A percentile compares a stretch with the other conserved stretches of the same genome.
phyloP scores from a whole-genome alignment of 306 rosid species.

The Carpinus viminea region DNA sequence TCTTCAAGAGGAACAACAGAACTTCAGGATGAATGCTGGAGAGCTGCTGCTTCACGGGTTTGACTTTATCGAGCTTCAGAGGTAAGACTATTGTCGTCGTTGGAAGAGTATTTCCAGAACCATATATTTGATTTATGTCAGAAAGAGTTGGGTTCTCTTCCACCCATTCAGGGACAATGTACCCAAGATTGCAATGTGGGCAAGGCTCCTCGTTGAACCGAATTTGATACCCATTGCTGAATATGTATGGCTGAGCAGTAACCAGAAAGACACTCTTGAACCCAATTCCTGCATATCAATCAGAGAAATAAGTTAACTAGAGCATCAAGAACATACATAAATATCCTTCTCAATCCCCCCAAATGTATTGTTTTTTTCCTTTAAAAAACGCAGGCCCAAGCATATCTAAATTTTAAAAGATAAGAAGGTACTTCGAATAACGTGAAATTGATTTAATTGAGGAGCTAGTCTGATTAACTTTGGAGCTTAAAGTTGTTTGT shows the following conservation, averaged over 20 bases:
- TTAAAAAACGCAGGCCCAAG: too few relatives aligned
- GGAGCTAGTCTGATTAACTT: too few relatives aligned
- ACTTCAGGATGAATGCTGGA: slow-evolving; percentile 69
- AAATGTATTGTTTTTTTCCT: too few relatives aligned
- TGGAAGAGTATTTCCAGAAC: slow-evolving; percentile 41
- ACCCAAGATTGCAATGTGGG: slow-evolving; percentile 64
- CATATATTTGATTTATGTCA: slow-evolving; percentile 48
- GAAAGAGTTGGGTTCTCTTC: slow-evolving; percentile 52
- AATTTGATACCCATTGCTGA: slow-evolving; percentile 79
- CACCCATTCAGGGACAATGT: slow-evolving; percentile 90
- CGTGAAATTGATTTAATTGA: too few relatives aligned
- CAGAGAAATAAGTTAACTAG: slow-evolving; percentile 9
- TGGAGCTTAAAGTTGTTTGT: too few relatives aligned
- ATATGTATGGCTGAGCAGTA: slow-evolving; percentile 63
- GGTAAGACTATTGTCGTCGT: slow-evolving; percentile 68
- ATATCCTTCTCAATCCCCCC: too few relatives aligned
- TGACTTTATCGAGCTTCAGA: slow-evolving; percentile 62
- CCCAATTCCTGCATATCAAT: slow-evolving; percentile 69
- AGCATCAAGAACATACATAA: not conserved
- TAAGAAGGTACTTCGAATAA: too few relatives aligned
- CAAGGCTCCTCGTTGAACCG: slow-evolving; percentile 71
- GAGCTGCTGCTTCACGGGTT: slow-evolving; percentile 63
- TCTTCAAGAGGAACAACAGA: slow-evolving; percentile 65
- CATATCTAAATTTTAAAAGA: too few relatives aligned
- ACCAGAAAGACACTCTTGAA: slow-evolving; percentile 86